Percentiles rank a stretch among this genome's conserved stretches.
These are phyloP conservation scores for Myriosclerotinia duriaeana DNA, from an alignment of 2,329 filamentous ascomycete genomes.

Conservation along the genomic window DNA sequence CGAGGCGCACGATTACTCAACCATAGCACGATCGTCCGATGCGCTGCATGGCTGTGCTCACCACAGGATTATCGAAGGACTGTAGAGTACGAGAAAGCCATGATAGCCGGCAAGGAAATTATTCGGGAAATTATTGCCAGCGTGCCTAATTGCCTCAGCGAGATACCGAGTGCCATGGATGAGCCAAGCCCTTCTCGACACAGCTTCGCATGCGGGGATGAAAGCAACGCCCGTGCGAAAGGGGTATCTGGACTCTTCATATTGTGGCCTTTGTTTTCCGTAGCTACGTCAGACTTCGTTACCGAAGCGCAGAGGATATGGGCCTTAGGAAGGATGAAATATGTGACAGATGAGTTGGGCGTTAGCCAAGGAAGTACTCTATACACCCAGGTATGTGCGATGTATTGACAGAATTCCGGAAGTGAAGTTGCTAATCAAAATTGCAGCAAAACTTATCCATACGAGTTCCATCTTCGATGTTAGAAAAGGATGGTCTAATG, in stretches of 20 bases:
- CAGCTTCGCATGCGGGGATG: slow-evolving; percentile 52
- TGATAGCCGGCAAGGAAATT: slow-evolving; percentile 50
- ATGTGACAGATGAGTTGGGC: slow-evolving; percentile 32
- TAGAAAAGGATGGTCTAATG: slow-evolving; percentile 15
- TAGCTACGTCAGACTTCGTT: slow-evolving; percentile 33
- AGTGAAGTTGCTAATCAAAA: background rate
- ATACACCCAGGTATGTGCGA: slow-evolving; percentile 4
- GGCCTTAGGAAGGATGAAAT: slow-evolving; percentile 31
- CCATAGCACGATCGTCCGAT: slow-evolving; percentile 55
- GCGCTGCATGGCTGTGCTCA: slow-evolving; percentile 58
- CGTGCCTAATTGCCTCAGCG: slow-evolving; percentile 59
- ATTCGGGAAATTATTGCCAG: slow-evolving; percentile 60
- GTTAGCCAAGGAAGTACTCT: slow-evolving; percentile 29
- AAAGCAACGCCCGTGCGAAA: slow-evolving; percentile 29
- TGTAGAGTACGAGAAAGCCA: slow-evolving; percentile 58
- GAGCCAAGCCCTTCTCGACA: slow-evolving; percentile 40
- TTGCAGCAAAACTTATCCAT: background rate
- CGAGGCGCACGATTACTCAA: slow-evolving; percentile 55
- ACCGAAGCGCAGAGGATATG: slow-evolving; percentile 29
- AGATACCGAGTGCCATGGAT: slow-evolving; percentile 36
- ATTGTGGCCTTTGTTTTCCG: slow-evolving; percentile 34
- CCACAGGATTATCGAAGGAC: slow-evolving; percentile 61
- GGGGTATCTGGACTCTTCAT: slow-evolving; percentile 32
- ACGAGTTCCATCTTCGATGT: slow-evolving; percentile 17
- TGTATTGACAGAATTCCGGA: background rate